A percentile compares a stretch with the other conserved stretches of the same genome.
phyloP scores from a whole-genome alignment of 306 rosid genomes.

The Purshia tridentata region DNA sequence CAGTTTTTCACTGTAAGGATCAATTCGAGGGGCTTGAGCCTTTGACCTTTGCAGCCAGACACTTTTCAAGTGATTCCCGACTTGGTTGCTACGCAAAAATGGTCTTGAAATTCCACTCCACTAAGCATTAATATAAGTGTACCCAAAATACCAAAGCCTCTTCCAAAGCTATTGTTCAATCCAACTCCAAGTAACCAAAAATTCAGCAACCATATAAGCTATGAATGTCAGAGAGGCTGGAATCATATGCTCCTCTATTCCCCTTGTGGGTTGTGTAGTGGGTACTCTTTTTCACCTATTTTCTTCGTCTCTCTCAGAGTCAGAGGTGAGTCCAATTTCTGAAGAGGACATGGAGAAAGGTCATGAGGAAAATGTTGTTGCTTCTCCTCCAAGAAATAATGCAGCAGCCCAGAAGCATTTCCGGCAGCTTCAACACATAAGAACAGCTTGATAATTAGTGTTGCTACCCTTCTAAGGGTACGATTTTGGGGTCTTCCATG shows the following conservation, averaged over 20 bases:
- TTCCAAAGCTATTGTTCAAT: too few relatives aligned
- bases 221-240: slow-evolving; percentile 20
- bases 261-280: slow-evolving; percentile 9
- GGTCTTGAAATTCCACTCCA: too few relatives aligned
- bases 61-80: too few relatives aligned
- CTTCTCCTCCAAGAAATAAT: slow-evolving; percentile 4
- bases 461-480: background rate
- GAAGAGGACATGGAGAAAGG: background rate
- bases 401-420: slow-evolving; percentile 32
- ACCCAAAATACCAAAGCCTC: too few relatives aligned
- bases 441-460: background rate
- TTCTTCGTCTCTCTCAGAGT: background rate
- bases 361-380: background rate
- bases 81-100: too few relatives aligned
- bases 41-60: too few relatives aligned
- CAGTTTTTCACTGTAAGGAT: too few relatives aligned
- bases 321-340: background rate
- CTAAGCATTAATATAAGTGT: too few relatives aligned
- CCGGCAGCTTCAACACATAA: slow-evolving; percentile 29
- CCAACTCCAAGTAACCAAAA: too few relatives aligned
- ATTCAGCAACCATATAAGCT: too few relatives aligned
- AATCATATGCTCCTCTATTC: slow-evolving; percentile 25
- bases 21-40: too few relatives aligned
- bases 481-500: background rate
- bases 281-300: slow-evolving; percentile 11